Evolutionary conservation across 805 yeast genomes (phyloP).

Genomic region (Suhomyces pyralidae): DNA sequence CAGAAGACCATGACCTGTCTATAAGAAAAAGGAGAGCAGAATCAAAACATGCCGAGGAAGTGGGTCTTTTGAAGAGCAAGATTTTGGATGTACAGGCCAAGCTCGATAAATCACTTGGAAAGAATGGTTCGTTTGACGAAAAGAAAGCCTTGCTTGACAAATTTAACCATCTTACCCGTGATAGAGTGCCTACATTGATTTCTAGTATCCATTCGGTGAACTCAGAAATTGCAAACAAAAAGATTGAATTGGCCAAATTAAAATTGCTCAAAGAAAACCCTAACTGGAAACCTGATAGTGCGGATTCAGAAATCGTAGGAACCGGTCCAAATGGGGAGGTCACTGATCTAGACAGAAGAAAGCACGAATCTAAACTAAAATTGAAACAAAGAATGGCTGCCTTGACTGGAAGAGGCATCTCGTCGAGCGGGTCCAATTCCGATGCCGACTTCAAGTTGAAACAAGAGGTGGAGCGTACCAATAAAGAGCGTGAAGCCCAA

Average conservation of each 20-base stretch:
- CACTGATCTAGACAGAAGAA: slow-evolving; percentile 78
- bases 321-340: slow-evolving; percentile 85
- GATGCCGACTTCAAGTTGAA: slow-evolving; percentile 54
- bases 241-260: slow-evolving; percentile 59
- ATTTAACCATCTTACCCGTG: slow-evolving; percentile 59
- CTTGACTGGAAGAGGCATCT: slow-evolving; percentile 68
- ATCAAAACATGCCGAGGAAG: slow-evolving; percentile 48
- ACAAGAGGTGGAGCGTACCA: slow-evolving; percentile 50
- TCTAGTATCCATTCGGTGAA: slow-evolving; percentile 62
- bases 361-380: slow-evolving; percentile 74
- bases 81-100: slow-evolving; percentile 49
- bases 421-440: slow-evolving; percentile 44
- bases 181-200: slow-evolving; percentile 69
- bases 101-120: slow-evolving; percentile 12
- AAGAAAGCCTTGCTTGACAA: slow-evolving; percentile 52
- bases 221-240: slow-evolving; percentile 62
- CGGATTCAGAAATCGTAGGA: slow-evolving; percentile 53
- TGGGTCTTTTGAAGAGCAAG: slow-evolving; percentile 61
- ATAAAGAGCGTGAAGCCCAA: slow-evolving; percentile 52
- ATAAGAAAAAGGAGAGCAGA: slow-evolving; percentile 31
- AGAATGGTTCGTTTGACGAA: slow-evolving; percentile 36
- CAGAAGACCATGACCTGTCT: slow-evolving; percentile 52
- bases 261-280: slow-evolving; percentile 63
- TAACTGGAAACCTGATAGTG: slow-evolving; percentile 43
- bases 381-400: slow-evolving; percentile 89